Conservation (phyloP, 108 stramenopile genomes). For the Pinguiococcus pyrenoidosus region DNA sequence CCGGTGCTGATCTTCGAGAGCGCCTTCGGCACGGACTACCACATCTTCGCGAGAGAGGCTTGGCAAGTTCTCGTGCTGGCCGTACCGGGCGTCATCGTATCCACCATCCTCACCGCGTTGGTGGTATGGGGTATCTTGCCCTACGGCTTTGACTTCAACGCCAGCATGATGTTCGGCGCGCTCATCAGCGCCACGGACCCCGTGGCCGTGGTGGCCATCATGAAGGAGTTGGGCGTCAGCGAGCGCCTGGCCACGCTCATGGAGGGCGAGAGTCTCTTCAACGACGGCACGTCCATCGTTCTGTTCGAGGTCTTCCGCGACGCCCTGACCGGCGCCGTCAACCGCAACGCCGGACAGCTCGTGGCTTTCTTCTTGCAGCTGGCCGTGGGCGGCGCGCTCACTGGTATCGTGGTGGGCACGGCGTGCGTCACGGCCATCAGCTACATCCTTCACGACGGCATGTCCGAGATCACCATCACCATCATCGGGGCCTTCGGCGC, state of each 20-base stretch:
- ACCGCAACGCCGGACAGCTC: too few relatives aligned
- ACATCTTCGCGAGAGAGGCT: not conserved
- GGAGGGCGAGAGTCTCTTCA: slow-evolving; percentile 47
- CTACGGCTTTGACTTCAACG: slow-evolving; percentile 30
- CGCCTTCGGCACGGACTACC: slow-evolving; percentile 7
- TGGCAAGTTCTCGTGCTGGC: slow-evolving; percentile 27
- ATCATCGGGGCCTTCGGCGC: slow-evolving; percentile 60
- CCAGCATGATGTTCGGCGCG: slow-evolving; percentile 58
- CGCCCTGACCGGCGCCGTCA: too few relatives aligned
- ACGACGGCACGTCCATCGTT: slow-evolving; percentile 81
- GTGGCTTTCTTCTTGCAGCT: slow-evolving; percentile 43
- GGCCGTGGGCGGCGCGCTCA: slow-evolving; percentile 51
- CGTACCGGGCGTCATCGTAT: slow-evolving; percentile 27
- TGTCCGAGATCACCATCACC: slow-evolving; percentile 54
- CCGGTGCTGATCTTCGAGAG: slow-evolving; percentile 54
- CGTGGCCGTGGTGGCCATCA: slow-evolving; percentile 56
- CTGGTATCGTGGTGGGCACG: slow-evolving; percentile 45
- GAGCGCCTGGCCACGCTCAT: slow-evolving; percentile 33
- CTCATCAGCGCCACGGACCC: slow-evolving; percentile 85
- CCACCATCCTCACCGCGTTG: slow-evolving; percentile 22
- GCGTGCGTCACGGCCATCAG: slow-evolving; percentile 5
- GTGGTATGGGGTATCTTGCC: slow-evolving; percentile 25
- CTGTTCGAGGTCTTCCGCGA: slow-evolving; percentile 64
- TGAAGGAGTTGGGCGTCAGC: slow-evolving; percentile 26
- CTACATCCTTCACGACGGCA: slow-evolving; percentile 19